Evolutionary conservation across 768 basidiomycete genomes (phyloP), one percentile per base, ranked within the genome.

Genomic region (Lactifluus volemus): DNA sequence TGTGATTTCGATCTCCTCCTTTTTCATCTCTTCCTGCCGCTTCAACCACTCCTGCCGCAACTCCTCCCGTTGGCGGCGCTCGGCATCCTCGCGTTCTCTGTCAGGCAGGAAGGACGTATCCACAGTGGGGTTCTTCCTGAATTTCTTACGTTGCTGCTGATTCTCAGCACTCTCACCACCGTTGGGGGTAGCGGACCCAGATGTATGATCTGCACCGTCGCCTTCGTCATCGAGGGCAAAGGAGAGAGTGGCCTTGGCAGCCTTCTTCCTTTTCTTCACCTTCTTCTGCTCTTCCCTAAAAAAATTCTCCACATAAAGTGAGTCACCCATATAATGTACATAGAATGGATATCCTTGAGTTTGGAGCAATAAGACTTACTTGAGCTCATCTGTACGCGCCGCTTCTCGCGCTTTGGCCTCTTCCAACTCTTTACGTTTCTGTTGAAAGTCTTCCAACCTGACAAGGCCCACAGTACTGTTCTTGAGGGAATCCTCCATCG

Each of bases 61-160:
- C 53, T 88, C 81, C 71, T 99, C 97, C 42, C 96, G 79, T 71
- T 94, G 88, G 61, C 81, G 81, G 15, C 95, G 83, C 72, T 99
- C 97, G 8, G 84, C 82, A 70, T 95, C 94, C 70, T 99, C 97
- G 11, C 97, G 87, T 25, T 95, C 93, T n/a, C 97, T 84, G 72
- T 99, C 97, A 1, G 97, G 97, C 8, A 99, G 80, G 76, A 99
- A 99, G 1, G 95, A 98, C 0, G 97, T 99, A 69, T 98, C 97
- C 34, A 98, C 97, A 48, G 87, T 79, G 0, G 97, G 97, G 67
- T 98, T 98, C 78, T 99, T 98, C 72, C 88, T 84, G 45, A 95
- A 82, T 72, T 89, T 93, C 60, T 82, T 75, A 47, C 85, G 83
- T 72, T 95, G 95, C 5, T 77, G 66, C 17, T 79, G 84, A 53